phyloP scores from a whole-genome alignment of 805 yeast genomes.

The Jamesozyma jinghongensis region DNA sequence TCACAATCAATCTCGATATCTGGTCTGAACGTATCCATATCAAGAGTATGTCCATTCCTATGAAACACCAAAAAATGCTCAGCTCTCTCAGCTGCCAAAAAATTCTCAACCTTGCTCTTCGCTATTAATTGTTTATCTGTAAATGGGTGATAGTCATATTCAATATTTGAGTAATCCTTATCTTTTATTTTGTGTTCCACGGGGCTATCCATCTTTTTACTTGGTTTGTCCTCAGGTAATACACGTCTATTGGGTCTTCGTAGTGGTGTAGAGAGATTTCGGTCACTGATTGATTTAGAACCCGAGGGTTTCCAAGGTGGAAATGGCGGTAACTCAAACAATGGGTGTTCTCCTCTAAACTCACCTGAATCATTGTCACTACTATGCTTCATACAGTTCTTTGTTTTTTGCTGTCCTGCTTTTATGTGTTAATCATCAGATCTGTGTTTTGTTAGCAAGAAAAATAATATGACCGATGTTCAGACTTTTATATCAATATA shows the following conservation, averaged over 20 bases:
- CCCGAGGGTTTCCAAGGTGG: conserved; percentile 25
- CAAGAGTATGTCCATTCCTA: conserved; percentile 10
- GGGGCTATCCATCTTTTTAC: neutral
- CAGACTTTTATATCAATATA: too few species aligned
- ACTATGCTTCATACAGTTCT: neutral
- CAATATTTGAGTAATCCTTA: conserved; percentile 1
- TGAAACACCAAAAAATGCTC: conserved; percentile 27
- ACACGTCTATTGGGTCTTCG: conserved; percentile 9
- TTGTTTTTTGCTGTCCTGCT: neutral
- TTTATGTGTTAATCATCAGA: neutral
- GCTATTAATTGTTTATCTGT: conserved; percentile 15
- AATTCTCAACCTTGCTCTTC: conserved; percentile 16
- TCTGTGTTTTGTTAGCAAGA: too few species aligned
- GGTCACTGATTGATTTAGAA: conserved; percentile 7
- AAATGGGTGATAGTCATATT: conserved; percentile 20
- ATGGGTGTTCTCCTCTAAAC: neutral
- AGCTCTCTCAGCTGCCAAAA: conserved; percentile 20
- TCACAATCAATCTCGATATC: conserved; percentile 21
- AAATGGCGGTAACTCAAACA: conserved; percentile 20
- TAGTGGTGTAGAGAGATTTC: conserved; percentile 17
- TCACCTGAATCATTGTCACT: neutral
- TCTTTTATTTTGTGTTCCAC: neutral
- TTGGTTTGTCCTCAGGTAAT: neutral
- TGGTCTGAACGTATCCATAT: conserved; percentile 15
- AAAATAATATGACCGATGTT: too few species aligned